Evolutionary conservation across 192 early-diverging fungal species (phyloP).

Genomic region (Oehlia diaphana): DNA sequence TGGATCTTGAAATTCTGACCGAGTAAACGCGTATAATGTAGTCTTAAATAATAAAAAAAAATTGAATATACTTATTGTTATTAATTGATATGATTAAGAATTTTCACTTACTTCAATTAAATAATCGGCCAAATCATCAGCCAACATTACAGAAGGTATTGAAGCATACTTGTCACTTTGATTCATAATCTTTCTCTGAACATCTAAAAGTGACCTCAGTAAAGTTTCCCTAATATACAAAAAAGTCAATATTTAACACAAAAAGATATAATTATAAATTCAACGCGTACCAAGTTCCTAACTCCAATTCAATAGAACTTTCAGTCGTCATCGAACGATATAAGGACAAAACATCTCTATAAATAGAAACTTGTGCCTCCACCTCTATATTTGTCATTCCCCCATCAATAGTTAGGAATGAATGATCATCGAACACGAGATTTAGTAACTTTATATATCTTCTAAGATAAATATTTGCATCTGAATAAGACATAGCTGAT

Average conservation of each 20-base stretch:
- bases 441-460: slow-evolving; percentile 68
- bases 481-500: slow-evolving; percentile 29
- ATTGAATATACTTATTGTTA: background rate
- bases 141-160: slow-evolving; percentile 37
- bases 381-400: slow-evolving; percentile 47
- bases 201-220: slow-evolving; percentile 57
- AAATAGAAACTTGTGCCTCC: slow-evolving; percentile 53
- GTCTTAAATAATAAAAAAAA: slow-evolving; percentile 44
- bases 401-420: slow-evolving; percentile 23
- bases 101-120: slow-evolving; percentile 59
- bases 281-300: slow-evolving; percentile 46
- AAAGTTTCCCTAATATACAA: slow-evolving; percentile 52
- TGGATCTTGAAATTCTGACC: slow-evolving; percentile 48
- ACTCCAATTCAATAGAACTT: slow-evolving; percentile 54
- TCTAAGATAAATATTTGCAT: slow-evolving; percentile 62
- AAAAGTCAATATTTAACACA: background rate
- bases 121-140: slow-evolving; percentile 64
- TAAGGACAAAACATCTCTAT: slow-evolving; percentile 68
- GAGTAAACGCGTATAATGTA: slow-evolving; percentile 62
- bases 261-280: background rate
- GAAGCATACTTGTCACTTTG: slow-evolving; percentile 41
- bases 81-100: background rate
- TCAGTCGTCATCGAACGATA: slow-evolving; percentile 60
- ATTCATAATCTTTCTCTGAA: slow-evolving; percentile 60
- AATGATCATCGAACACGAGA: slow-evolving; percentile 59